Base-by-base conservation (phyloP, 305 asterid genomes). In the Withania somnifera region DNA sequence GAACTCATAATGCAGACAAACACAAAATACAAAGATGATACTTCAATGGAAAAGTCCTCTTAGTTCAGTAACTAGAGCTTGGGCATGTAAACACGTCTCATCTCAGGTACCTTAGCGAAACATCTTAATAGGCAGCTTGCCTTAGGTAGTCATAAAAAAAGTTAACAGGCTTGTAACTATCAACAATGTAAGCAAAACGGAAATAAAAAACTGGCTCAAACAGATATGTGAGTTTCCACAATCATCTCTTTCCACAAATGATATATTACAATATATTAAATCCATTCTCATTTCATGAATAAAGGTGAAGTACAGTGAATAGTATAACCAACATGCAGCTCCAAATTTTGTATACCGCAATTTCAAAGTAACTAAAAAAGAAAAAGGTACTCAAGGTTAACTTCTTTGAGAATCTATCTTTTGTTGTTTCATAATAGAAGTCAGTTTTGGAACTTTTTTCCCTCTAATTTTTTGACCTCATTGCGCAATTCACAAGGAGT, bases 381-480 rank as follows among this genome's bases (percentile, higher is more conserved):
- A 56, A 19, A 40, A 36, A 53, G 45, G 52, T 85, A 94, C 98
- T 90, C 90, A 19, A 83, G 82, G 60, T 84, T 88, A 53, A 88
- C 86, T 84, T 89, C 91, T 82, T 88, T 88, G 71, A 87, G 80
- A n/a, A 34, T 88, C 93, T 87, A 86, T 89, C 28, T 89, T 89
- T 81, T 90, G 93, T 84, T 84, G 86, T 85, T 92, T 97, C 89
- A 96, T 85, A 84, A 86, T 86, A 22, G 94, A 91, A 85, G 83
- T 77, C 60, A 94, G 90, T 36, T 89, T 91, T n/a, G 85, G 82
- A 51, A 90, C 91, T 87, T 93, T 87, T 93, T 94, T 30, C 98
- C 95, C 86, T 90, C 98, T 89, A 96, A 84, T 85, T 93, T 89
- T 78, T 60, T 87, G 81, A 94, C 91, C 89, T 93, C 97, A n/a